These are phyloP conservation scores for Gossypium thurberi DNA, from an alignment of 345 rosid genomes.

Conservation along the genomic window DNA sequence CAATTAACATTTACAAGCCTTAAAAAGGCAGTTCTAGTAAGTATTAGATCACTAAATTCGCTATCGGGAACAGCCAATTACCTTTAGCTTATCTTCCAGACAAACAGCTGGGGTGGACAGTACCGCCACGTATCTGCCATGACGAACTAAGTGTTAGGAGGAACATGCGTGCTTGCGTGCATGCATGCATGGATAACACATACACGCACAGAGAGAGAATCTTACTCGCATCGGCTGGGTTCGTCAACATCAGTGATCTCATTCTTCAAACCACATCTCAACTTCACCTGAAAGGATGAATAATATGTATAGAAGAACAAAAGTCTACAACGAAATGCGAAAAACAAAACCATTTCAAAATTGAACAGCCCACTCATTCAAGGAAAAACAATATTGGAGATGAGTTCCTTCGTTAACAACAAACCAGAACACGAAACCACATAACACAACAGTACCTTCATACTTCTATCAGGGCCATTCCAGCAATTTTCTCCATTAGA, in stretches of 20 bases:
- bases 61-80: slow-evolving; percentile 15
- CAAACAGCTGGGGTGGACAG: slow-evolving; percentile 74
- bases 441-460: slow-evolving; percentile 41
- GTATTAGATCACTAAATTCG: not conserved
- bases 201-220: not conserved
- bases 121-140: slow-evolving; percentile 60
- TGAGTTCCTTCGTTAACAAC: not conserved
- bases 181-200: not conserved
- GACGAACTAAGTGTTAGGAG: slow-evolving; percentile 11
- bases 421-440: not conserved
- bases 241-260: slow-evolving; percentile 82
- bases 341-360: not conserved
- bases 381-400: not conserved
- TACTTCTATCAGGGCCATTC: slow-evolving; percentile 94
- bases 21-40: not conserved
- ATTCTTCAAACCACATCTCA: slow-evolving; percentile 76
- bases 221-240: slow-evolving; percentile 99
- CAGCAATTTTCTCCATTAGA: slow-evolving; percentile 81
- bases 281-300: slow-evolving; percentile 47
- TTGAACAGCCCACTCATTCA: not conserved
- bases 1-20: slow-evolving; percentile 13
- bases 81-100: slow-evolving; percentile 68
- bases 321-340: not conserved
- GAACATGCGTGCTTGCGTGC: not conserved
- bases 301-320: not conserved